These are phyloP conservation scores for Plectosphaerella cucumerina DNA, from an alignment of 2,329 filamentous ascomycete genomes.

Conservation along the genomic window DNA sequence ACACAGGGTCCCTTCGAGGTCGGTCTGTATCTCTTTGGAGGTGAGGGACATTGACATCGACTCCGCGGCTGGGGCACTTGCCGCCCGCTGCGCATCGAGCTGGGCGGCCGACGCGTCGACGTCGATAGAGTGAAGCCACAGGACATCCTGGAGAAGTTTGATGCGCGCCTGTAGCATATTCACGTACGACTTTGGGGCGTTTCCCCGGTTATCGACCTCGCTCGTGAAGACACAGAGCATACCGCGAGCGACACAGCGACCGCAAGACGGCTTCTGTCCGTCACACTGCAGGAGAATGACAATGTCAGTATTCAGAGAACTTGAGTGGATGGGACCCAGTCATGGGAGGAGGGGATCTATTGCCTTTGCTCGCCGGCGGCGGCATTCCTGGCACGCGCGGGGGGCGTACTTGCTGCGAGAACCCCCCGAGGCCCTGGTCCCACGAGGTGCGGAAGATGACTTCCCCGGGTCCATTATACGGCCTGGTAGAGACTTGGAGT, in stretches of 20 bases:
- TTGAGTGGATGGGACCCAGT: neutral
- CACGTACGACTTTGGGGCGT: constrained; percentile 28
- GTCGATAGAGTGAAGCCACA: constrained; percentile 24
- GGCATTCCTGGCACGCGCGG: constrained; percentile 30
- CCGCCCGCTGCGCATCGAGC: constrained; percentile 10
- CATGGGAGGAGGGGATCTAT: neutral
- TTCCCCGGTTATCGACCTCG: constrained; percentile 26
- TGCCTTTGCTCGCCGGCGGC: constrained; percentile 30
- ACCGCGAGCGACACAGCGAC: constrained; percentile 22
- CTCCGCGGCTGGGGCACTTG: neutral
- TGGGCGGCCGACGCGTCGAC: constrained; percentile 18
- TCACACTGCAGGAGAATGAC: constrained; percentile 25
- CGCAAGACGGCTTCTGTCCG: constrained; percentile 23
- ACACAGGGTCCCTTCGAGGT: constrained; percentile 25
- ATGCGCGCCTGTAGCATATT: constrained; percentile 26
- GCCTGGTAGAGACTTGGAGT: no score
- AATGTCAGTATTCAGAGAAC: neutral
- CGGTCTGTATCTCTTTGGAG: constrained; percentile 11
- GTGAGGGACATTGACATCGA: neutral
- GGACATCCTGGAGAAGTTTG: constrained; percentile 22
- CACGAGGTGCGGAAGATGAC: neutral
- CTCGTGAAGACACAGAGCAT: constrained; percentile 23
- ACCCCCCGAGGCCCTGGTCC: neutral
- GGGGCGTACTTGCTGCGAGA: constrained; percentile 13
- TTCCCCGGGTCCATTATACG: neutral